Evolutionary conservation across 352 stramenopile genomes (phyloP), one percentile per base, ranked within the genome.

Genomic region (Saprolegnia diclina): DNA sequence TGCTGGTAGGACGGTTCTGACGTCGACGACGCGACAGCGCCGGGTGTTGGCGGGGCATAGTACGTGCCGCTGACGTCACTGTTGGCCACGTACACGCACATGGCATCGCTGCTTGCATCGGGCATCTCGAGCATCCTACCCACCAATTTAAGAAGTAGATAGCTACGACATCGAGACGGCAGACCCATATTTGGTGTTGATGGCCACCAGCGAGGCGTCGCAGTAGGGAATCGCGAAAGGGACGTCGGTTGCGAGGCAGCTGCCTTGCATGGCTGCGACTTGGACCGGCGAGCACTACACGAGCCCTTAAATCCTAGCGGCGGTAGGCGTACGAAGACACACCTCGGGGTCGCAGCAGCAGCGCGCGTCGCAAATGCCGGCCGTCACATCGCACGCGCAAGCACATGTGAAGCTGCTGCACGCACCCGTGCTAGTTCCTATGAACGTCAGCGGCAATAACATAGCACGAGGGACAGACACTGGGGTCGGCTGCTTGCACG

Each of bases 141-240:
- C 29, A 35, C 5, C 29, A 5, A 35, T 2, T 35, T 6, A 35
- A 5, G 29, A 35, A 5, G 11, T 48, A 48, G 42, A 10, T n/a
- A n/a, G 42, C 18, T 45, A 14, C 14, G 7, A 16, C 14, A 45
- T 14, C 38, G 38, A 57, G 35, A 4, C 4, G 1, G 13, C 3
- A 21, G 11, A 59, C 52, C 52, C 52, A 24, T 59, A 59, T 59
- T 59, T 59, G 13, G 11, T 40, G 35, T 59, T 59, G 24, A 59
- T 4, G 19, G 52, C n/a, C 13, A 59, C 52, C 13, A 59, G 11
- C 11, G 11, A 21, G 35, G 52, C 52, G 35, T 59, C 52, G 35
- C 52, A 59, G 35, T 26, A 59, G 11, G 24, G 52, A 42, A 59
- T 59, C 4, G 52, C 11, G 7, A 21, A 40, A 3, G 35, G 11